These are phyloP conservation scores for Botryosphaeria agaves DNA, from an alignment of 2,329 filamentous ascomycete genomes.

Conservation along the genomic window DNA sequence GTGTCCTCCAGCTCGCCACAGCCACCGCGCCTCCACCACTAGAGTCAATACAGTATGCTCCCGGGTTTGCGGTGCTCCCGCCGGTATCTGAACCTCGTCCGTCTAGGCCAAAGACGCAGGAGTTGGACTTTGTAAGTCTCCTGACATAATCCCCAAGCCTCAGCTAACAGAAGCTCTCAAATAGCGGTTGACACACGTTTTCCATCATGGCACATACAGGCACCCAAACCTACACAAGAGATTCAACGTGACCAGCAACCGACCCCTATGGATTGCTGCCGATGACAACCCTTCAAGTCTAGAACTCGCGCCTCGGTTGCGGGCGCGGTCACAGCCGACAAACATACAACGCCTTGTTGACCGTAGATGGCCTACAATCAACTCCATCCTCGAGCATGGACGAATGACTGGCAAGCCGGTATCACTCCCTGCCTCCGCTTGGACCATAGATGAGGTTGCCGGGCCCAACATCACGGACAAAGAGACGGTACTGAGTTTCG, in stretches of 20 bases:
- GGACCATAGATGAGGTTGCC: constrained; percentile 63
- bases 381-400: constrained; percentile 59
- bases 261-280: constrained; percentile 43
- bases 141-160: too few relatives aligned
- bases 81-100: constrained; percentile 1
- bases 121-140: constrained; percentile 12
- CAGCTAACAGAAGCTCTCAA: too few relatives aligned
- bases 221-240: constrained; percentile 64
- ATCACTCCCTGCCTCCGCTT: constrained; percentile 54
- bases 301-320: constrained; percentile 34
- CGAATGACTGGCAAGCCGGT: constrained; percentile 50
- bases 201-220: constrained; percentile 72
- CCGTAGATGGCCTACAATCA: constrained; percentile 56
- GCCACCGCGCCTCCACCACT: not conserved
- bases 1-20: too few relatives aligned
- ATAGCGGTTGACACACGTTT: too few relatives aligned
- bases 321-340: constrained; percentile 44
- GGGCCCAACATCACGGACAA: constrained; percentile 77
- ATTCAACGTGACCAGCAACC: constrained; percentile 49
- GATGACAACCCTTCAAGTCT: constrained; percentile 29
- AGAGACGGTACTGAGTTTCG: constrained; percentile 65
- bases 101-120: not conserved
- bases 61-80: not conserved
- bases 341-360: constrained; percentile 71
- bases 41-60: not conserved